Conservation (phyloP, 805 yeast species). For the Vanderwaltozyma polyspora region DNA sequence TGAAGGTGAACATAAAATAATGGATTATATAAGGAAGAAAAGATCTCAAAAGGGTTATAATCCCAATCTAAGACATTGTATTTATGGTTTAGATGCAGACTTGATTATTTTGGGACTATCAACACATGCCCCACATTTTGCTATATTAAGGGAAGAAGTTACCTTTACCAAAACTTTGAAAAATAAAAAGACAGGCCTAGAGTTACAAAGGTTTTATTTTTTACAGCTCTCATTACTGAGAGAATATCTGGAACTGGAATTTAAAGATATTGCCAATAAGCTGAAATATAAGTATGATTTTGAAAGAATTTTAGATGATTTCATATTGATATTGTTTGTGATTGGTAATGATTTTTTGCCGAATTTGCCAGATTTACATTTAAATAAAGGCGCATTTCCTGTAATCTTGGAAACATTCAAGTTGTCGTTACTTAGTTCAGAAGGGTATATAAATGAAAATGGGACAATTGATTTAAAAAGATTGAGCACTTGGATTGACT, state of each 20-base stretch:
- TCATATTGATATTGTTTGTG: slow-evolving; percentile 80
- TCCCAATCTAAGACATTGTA: slow-evolving; percentile 80
- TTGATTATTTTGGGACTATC: slow-evolving; percentile 84
- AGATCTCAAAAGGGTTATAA: slow-evolving; percentile 65
- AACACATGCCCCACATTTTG: slow-evolving; percentile 88
- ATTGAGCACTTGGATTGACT: slow-evolving; percentile 62
- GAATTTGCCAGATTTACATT: slow-evolving; percentile 81
- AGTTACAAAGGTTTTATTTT: slow-evolving; percentile 68
- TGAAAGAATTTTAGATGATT: slow-evolving; percentile 83
- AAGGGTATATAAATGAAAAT: slow-evolving; percentile 72
- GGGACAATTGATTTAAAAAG: slow-evolving; percentile 72
- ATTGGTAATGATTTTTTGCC: slow-evolving; percentile 97
- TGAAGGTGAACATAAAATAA: slow-evolving; percentile 95
- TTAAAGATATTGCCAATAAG: slow-evolving; percentile 52
- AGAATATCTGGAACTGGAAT: slow-evolving; percentile 82
- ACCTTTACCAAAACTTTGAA: slow-evolving; percentile 55
- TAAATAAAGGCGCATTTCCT: slow-evolving; percentile 96
- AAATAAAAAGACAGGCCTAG: slow-evolving; percentile 30
- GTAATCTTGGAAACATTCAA: slow-evolving; percentile 78
- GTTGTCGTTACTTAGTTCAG: slow-evolving; percentile 54
- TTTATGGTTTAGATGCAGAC: slow-evolving; percentile 94
- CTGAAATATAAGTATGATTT: slow-evolving; percentile 61
- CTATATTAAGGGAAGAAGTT: slow-evolving; percentile 89
- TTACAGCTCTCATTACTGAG: slow-evolving; percentile 78
- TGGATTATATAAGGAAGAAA: slow-evolving; percentile 76